Evolutionary conservation across 1,139 yeast species (phyloP).

Genomic region (Zygoascus sp.): DNA sequence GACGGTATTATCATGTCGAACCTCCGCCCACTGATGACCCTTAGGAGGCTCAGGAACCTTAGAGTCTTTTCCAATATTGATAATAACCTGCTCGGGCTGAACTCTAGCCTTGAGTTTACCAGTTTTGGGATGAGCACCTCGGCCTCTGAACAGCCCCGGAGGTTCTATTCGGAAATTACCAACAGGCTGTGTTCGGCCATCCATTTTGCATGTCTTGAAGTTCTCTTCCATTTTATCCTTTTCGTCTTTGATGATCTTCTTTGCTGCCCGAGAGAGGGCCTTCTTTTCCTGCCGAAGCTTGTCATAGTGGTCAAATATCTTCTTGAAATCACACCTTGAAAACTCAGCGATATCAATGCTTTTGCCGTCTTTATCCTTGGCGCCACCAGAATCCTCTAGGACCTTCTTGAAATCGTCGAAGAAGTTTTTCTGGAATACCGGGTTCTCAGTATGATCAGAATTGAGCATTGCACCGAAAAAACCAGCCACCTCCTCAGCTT

Average conservation of each 20-base stretch:
- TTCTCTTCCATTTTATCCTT: slow-evolving; percentile 76
- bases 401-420: slow-evolving; percentile 72
- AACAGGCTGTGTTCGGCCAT: slow-evolving; percentile 87
- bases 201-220: slow-evolving; percentile 70
- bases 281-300: slow-evolving; percentile 68
- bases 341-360: slow-evolving; percentile 53
- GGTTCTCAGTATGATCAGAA: slow-evolving; percentile 84
- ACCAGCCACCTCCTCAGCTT: slow-evolving; percentile 96
- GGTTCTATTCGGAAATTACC: slow-evolving; percentile 95
- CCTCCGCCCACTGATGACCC: slow-evolving; percentile 89
- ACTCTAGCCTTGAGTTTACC: slow-evolving; percentile 74
- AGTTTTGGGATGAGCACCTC: slow-evolving; percentile 96
- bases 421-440: slow-evolving; percentile 81
- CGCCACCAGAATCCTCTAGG: slow-evolving; percentile 64
- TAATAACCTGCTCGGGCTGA: slow-evolving; percentile 79
- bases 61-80: slow-evolving; percentile 72
- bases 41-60: slow-evolving; percentile 76
- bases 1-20: slow-evolving; percentile 82
- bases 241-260: slow-evolving; percentile 65
- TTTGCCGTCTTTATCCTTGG: slow-evolving; percentile 37
- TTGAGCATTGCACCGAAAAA: slow-evolving; percentile 86
- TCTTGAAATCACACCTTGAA: slow-evolving; percentile 69
- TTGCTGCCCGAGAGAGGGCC: slow-evolving; percentile 61
- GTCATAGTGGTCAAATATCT: slow-evolving; percentile 72
- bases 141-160: slow-evolving; percentile 91